Base-by-base conservation (phyloP, 2,329 filamentous ascomycete species). In the Colletotrichum agaves region DNA sequence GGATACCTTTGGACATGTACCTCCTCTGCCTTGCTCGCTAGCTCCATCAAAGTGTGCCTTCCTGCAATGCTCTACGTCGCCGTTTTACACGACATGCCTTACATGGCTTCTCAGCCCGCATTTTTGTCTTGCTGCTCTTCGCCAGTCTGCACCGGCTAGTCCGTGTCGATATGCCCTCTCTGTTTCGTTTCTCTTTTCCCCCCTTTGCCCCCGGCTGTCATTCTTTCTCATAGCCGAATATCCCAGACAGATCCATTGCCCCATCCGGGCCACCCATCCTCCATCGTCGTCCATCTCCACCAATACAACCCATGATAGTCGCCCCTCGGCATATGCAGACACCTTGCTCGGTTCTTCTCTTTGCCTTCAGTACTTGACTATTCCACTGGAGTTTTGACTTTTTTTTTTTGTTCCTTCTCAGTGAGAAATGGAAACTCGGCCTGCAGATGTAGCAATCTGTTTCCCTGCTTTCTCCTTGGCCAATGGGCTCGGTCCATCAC, bases 251-350 rank as follows among this genome's bases (percentile, higher is more conserved):
- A 70, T 69, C 62, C 63, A 49, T 63, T 70, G 56, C 68, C 68
- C 44, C 71, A 72, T 72, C 63, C 67, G 73, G 73, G 67, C 67
- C 69, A 65, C 69, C 67, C 73, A 67, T 69, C 73, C 71, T 73
- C 73, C 72, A 72, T 70, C 71, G 69, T 61, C 47, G 70, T 59
- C 69, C 69, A 10, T 71, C 65, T 74, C 77, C 74, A 77, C 77
- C 75, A 76, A 78, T 77, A 49, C 66, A 31, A 65, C 60, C 63
- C 65, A 55, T 70, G 63, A 64, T 67, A 37, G 52, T 69, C 57
- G 73, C 75, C 74, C 74, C 76, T 78, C 78, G 77, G 79, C 79
- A 81, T 78, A 78, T 80, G 78, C 78, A 79, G 70, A 72, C 67
- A 61, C 63, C 71, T 75, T 74, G 64, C 53, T 60, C 31, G 39